phyloP scores from a whole-genome alignment of 257 asterid genomes.

The Nicotiana noctiflora region DNA sequence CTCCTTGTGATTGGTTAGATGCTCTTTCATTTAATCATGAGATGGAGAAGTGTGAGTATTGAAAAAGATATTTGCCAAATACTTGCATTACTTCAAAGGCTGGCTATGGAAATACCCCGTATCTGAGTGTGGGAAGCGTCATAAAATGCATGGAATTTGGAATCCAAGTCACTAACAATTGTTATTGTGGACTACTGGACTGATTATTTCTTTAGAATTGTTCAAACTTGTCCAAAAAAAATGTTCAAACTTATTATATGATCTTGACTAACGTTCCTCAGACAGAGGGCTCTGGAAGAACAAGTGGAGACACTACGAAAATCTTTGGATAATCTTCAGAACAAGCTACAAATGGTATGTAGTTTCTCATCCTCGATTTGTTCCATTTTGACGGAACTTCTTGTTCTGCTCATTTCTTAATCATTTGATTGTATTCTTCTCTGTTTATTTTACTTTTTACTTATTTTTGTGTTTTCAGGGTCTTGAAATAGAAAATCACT shows the following conservation, averaged over 20 bases:
- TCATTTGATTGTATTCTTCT: constrained; percentile 1
- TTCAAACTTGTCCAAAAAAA: neutral
- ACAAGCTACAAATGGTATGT: constrained; percentile 68
- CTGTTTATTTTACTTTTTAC: constrained; percentile 4
- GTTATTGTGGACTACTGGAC: neutral
- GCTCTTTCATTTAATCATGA: neutral
- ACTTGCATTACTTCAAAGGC: neutral
- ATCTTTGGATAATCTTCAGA: constrained; percentile 53
- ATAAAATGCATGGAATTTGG: neutral
- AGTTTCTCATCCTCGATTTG: neutral
- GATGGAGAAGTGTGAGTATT: constrained; percentile 4
- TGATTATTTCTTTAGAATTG: neutral
- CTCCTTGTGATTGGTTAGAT: neutral
- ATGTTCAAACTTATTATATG: constrained; percentile 5
- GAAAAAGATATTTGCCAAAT: neutral
- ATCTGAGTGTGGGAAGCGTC: neutral
- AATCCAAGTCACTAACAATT: neutral
- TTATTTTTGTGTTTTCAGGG: constrained; percentile 48
- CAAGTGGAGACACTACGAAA: constrained; percentile 65
- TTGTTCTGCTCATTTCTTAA: constrained; percentile 1
- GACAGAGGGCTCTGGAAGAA: constrained; percentile 89
- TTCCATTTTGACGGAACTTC: neutral
- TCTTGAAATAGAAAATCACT: constrained; percentile 77
- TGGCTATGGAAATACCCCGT: neutral
- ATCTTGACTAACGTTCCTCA: constrained; percentile 47